Base-by-base conservation (phyloP, 768 basidiomycete species). In the Terana coerulea region DNA sequence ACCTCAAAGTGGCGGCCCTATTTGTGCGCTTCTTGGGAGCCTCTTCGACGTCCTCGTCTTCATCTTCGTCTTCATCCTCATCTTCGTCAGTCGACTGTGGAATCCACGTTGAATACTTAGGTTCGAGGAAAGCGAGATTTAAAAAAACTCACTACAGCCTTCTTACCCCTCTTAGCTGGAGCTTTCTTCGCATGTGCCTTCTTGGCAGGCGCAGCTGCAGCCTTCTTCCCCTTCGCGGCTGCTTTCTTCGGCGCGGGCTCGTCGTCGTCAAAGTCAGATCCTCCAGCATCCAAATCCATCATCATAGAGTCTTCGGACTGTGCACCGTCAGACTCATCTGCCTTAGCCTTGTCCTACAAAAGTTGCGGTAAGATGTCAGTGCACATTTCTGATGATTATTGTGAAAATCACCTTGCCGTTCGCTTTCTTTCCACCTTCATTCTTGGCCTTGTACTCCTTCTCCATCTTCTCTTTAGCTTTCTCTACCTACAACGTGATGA, bases 401-500 rank as follows among this genome's bases (percentile, higher is more conserved):
- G n/a, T n/a, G n/a, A n/a, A n/a, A n/a, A n/a, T n/a, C n/a, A n/a
- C 43, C 43, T 44, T 44, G 3, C 28, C 43, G 15, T 19, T 30
- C 6, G 43, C 43, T 6, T 24, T 6, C 9, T 26, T 30, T 11
- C 26, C 45, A 5, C 8, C 31, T 3, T 8, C 21, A 44, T 74
- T 75, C 59, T 83, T 83, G 1, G 64, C 64, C n/a, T n/a, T n/a
- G 50, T 84, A 86, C 29, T 79, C 77, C 53, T 81, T 75, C 19
- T 90, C 84, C 42, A 85, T 81, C 42, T 81, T 71, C 58, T 85
- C 80, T 61, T 83, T 84, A n/a, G 84, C 84, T 66, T 81, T 83
- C 49, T 71, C 72, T 3, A 90, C 74, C 90, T 91, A 47, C 6
- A 33, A 17, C 15, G 4, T 12, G 15, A 26, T 30, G 10, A 42